Percentiles rank a stretch among this genome's conserved stretches.
Conservation (phyloP, 495 filamentous ascomycete genomes). For the Lasiosphaeria ovina region DNA sequence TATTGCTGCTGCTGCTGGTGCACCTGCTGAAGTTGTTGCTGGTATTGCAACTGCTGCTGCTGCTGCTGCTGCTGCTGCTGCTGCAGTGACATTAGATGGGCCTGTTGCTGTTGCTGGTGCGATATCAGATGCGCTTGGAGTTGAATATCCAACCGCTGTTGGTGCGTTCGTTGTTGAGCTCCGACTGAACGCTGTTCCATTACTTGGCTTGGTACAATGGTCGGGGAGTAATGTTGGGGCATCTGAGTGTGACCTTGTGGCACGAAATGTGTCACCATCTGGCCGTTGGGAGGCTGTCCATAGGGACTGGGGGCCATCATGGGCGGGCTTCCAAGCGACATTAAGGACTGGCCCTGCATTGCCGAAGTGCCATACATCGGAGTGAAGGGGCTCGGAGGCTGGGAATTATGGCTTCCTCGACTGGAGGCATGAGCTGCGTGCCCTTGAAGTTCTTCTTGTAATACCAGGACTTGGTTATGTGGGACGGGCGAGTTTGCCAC, state of each 20-base stretch:
- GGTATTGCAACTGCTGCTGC: conserved; percentile 16
- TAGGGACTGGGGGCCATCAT: not conserved
- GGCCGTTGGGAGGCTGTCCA: not conserved
- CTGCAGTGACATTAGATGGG: not conserved
- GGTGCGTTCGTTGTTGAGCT: not conserved
- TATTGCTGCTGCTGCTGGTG: conserved; percentile 20
- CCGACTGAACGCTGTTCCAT: not conserved
- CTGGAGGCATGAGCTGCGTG: not conserved
- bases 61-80: conserved; percentile 11
- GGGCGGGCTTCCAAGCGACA: not conserved
- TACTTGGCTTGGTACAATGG: not conserved
- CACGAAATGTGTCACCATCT: not conserved
- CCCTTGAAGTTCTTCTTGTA: not conserved
- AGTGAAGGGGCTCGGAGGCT: not conserved
- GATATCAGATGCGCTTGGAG: not conserved
- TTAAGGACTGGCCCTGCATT: not conserved
- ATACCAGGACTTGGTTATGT: not conserved
- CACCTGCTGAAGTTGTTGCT: conserved; percentile 20
- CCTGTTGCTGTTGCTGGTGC: not conserved
- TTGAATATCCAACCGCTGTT: not conserved
- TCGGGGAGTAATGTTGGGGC: conserved; percentile 11
- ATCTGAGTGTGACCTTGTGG: not conserved
- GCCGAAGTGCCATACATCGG: not conserved
- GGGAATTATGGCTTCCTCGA: not conserved
- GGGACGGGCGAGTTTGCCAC: not conserved